These are phyloP conservation scores for Lophiotrema nucula DNA, from an alignment of 495 filamentous ascomycete genomes.

Conservation along the genomic window DNA sequence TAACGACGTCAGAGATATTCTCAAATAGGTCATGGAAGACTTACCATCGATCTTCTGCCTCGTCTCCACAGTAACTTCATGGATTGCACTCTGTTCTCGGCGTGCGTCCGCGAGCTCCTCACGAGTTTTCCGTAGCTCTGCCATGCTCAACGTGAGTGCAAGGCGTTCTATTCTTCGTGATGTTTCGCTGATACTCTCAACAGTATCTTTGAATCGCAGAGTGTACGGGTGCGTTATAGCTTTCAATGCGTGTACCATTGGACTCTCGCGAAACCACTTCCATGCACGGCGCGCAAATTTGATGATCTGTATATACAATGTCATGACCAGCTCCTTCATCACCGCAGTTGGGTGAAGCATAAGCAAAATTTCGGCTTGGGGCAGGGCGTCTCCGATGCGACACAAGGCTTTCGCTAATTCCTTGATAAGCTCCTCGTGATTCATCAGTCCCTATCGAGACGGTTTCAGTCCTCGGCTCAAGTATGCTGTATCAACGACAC, in stretches of 20 bases:
- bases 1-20: not conserved
- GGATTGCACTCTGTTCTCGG: not conserved
- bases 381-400: slow-evolving; percentile 40
- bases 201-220: slow-evolving; percentile 34
- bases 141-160: not conserved
- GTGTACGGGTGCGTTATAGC: slow-evolving; percentile 31
- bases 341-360: slow-evolving; percentile 41
- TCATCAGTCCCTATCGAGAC: slow-evolving; percentile 24
- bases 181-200: slow-evolving; percentile 30
- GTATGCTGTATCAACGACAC: not conserved
- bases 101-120: not conserved
- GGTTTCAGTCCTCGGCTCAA: too few relatives aligned
- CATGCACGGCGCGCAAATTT: slow-evolving; percentile 36
- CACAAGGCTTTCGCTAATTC: slow-evolving; percentile 35
- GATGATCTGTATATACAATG: slow-evolving; percentile 41
- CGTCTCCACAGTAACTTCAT: not conserved
- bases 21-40: not conserved
- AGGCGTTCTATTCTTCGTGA: not conserved
- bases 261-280: slow-evolving; percentile 41
- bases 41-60: not conserved
- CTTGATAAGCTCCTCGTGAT: slow-evolving; percentile 35
- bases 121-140: not conserved
- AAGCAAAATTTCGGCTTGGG: slow-evolving; percentile 35
- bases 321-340: slow-evolving; percentile 37
- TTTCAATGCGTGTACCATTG: slow-evolving; percentile 21